A percentile compares a stretch with the other conserved stretches of the same genome.
phyloP scores from a whole-genome alignment of 768 basidiomycete species.

The Pleurotus citrinopileatus region DNA sequence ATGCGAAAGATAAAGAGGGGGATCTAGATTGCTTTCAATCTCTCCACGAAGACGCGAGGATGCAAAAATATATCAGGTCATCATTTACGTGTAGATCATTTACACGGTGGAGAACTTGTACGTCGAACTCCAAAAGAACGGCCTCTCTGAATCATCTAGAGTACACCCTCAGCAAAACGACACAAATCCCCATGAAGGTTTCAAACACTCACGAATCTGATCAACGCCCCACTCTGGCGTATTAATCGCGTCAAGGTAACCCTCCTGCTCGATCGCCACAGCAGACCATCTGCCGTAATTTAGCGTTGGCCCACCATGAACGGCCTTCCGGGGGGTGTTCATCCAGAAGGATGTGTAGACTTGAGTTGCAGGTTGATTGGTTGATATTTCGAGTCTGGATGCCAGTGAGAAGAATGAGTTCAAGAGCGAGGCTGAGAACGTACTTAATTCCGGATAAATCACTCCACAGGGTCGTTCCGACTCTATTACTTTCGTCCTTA shows the following conservation, averaged over 20 bases:
- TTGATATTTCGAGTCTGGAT: slow-evolving; percentile 43
- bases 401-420: slow-evolving; percentile 28
- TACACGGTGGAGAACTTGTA: slow-evolving; percentile 44
- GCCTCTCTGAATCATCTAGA: slow-evolving; percentile 37
- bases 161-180: background rate
- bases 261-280: slow-evolving; percentile 52
- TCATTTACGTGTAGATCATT: too few species aligned
- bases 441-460: slow-evolving; percentile 49
- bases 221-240: slow-evolving; percentile 52
- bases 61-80: too few species aligned
- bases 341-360: slow-evolving; percentile 47
- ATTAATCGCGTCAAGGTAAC: slow-evolving; percentile 53
- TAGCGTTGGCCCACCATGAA: slow-evolving; percentile 44
- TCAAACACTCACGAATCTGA: slow-evolving; percentile 20
- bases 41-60: too few species aligned
- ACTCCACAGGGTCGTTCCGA: slow-evolving; percentile 43
- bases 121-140: slow-evolving; percentile 44
- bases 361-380: slow-evolving; percentile 50
- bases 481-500: slow-evolving; percentile 20
- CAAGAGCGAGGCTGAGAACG: slow-evolving; percentile 20
- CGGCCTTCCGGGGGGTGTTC: slow-evolving; percentile 41
- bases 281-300: slow-evolving; percentile 41
- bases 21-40: too few species aligned
- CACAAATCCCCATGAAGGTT: background rate
- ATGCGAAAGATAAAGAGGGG: too few species aligned